Percentiles rank a stretch among this genome's conserved stretches.
Conservation (phyloP, 495 filamentous ascomycete genomes). For the Podospora conica region DNA sequence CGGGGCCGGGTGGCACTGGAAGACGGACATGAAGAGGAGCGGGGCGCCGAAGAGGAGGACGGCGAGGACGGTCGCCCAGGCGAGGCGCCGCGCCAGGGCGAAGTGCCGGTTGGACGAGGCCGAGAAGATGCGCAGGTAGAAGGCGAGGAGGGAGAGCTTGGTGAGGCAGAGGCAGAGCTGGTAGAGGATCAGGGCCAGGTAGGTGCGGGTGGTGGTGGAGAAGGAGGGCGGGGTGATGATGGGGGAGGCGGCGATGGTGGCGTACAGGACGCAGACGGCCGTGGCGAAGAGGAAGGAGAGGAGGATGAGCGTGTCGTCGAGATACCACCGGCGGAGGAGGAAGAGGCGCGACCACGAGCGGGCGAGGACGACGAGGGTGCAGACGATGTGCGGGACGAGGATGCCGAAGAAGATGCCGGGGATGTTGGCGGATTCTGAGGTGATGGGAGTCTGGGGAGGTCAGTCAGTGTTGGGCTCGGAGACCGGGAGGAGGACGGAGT, state of each 20-base stretch:
- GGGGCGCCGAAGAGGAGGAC: conserved; percentile 29
- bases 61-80: conserved; percentile 27
- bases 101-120: conserved; percentile 14
- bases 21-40: conserved; percentile 33
- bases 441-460: neutral
- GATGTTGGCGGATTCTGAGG: conserved; percentile 9
- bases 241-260: conserved; percentile 14
- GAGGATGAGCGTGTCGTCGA: conserved; percentile 27
- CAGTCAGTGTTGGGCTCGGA: neutral
- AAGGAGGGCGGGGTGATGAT: neutral
- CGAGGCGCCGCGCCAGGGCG: conserved; percentile 18
- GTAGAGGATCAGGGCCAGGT: conserved; percentile 28
- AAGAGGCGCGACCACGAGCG: conserved; percentile 23
- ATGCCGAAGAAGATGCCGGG: conserved; percentile 25
- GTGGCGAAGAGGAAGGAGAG: conserved; percentile 25
- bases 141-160: conserved; percentile 36
- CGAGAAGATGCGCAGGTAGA: conserved; percentile 37
- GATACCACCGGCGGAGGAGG: conserved; percentile 28
- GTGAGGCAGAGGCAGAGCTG: conserved; percentile 34
- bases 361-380: conserved; percentile 25
- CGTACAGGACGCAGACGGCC: conserved; percentile 24
- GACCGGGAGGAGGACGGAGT: neutral
- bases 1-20: conserved; percentile 33
- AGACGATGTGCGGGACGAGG: conserved; percentile 25
- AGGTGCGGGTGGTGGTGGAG: conserved; percentile 14